phyloP scores from a whole-genome alignment of 306 rosid species.

The Vigna mungo region DNA sequence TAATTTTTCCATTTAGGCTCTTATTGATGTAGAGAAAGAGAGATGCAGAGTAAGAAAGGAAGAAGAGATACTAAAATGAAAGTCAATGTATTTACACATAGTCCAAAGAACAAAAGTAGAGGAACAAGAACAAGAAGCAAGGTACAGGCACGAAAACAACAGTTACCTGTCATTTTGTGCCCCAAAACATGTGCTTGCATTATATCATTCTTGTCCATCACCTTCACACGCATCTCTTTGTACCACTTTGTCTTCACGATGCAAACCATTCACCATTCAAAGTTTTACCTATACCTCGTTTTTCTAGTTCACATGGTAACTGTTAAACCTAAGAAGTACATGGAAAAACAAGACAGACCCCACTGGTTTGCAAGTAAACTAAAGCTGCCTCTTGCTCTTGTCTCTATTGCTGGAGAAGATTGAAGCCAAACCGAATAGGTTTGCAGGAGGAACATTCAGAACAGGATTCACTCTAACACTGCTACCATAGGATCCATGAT shows the following conservation, averaged over 20 bases:
- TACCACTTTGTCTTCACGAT: constrained; percentile 41
- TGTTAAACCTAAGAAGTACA: constrained; percentile 32
- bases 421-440: constrained; percentile 75
- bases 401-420: constrained; percentile 77
- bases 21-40: background rate
- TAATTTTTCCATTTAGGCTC: background rate
- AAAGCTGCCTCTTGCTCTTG: constrained; percentile 69
- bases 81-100: constrained; percentile 39
- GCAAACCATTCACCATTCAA: constrained; percentile 45
- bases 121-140: constrained; percentile 38
- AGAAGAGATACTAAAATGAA: constrained; percentile 1
- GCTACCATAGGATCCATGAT: constrained; percentile 60
- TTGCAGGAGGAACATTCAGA: constrained; percentile 73
- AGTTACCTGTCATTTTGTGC: constrained; percentile 63
- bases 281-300: constrained; percentile 14
- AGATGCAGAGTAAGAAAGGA: background rate
- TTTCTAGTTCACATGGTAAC: constrained; percentile 26
- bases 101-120: constrained; percentile 44
- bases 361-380: constrained; percentile 15
- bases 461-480: constrained; percentile 63
- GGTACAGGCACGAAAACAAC: constrained; percentile 60
- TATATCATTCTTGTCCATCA: constrained; percentile 54
- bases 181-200: constrained; percentile 66
- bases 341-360: background rate
- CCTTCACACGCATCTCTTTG: constrained; percentile 37